phyloP scores from a whole-genome alignment of 1,284 basidiomycete genomes.

The Ustilago sp. region DNA sequence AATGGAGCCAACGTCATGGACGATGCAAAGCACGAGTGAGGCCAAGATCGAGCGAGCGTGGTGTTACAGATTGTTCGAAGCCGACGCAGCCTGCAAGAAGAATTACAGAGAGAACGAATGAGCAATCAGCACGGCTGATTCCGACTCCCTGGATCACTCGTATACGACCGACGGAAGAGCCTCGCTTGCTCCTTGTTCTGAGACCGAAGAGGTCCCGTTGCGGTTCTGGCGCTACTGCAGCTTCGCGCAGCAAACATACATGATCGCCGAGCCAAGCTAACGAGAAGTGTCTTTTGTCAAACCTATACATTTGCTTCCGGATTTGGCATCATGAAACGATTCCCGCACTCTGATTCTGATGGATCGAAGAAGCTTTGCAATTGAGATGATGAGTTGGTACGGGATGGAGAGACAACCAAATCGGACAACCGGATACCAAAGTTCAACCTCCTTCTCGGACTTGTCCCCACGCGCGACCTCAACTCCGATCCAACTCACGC shows the following conservation, averaged over 20 bases:
- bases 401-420: background rate
- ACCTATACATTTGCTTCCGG: background rate
- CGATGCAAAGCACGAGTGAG: slow-evolving; percentile 6
- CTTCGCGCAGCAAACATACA: background rate
- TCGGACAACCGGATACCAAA: slow-evolving; percentile 8
- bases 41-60: background rate
- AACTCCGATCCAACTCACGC: background rate
- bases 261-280: background rate
- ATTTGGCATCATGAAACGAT: background rate
- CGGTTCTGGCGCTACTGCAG: background rate
- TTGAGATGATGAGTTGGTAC: background rate
- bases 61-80: background rate
- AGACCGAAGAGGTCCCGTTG: background rate
- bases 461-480: background rate
- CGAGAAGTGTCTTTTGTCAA: background rate
- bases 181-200: background rate
- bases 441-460: slow-evolving; percentile 18
- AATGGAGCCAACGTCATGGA: background rate
- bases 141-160: background rate
- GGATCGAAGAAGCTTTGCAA: background rate
- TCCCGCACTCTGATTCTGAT: background rate
- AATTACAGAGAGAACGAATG: slow-evolving; percentile 3
- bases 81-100: background rate
- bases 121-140: background rate
- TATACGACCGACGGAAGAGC: background rate